A percentile compares a stretch with the other conserved stretches of the same genome.
These are phyloP conservation scores for Suaeda aralocaspica DNA, from an alignment of 148 eudicot genomes.

Conservation along the genomic window DNA sequence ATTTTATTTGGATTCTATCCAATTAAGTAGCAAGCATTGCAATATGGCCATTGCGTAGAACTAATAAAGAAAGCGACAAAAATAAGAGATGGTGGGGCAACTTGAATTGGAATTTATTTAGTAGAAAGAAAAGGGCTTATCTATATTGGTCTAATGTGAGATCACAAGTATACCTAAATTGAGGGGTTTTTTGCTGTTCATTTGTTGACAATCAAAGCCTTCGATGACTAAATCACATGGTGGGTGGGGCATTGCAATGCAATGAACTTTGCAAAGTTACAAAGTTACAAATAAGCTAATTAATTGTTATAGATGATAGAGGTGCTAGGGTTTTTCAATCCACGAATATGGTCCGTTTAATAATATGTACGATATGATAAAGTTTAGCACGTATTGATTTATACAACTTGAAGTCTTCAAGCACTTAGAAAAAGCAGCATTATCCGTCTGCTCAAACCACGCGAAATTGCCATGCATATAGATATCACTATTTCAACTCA, in stretches of 20 bases:
- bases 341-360: too few relatives aligned
- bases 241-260: neutral
- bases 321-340: neutral
- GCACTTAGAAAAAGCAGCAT: too few relatives aligned
- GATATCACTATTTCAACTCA: too few relatives aligned
- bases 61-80: constrained; percentile 6
- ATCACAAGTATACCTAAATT: constrained; percentile 9
- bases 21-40: constrained; percentile 14
- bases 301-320: neutral
- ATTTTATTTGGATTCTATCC: constrained; percentile 14
- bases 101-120: neutral
- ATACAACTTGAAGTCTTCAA: too few relatives aligned
- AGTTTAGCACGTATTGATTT: too few relatives aligned
- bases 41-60: neutral
- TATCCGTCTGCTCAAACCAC: too few relatives aligned
- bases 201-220: constrained; percentile 21
- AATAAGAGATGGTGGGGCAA: constrained; percentile 9
- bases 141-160: neutral
- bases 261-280: neutral
- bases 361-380: too few relatives aligned
- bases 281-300: neutral
- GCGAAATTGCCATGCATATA: too few relatives aligned
- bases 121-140: neutral
- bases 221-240: constrained; percentile 12
- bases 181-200: neutral